Evolutionary conservation across 78 protist genomes (phyloP), one percentile per base, ranked within the genome.

Genomic region (Chrysochromulina parva): DNA sequence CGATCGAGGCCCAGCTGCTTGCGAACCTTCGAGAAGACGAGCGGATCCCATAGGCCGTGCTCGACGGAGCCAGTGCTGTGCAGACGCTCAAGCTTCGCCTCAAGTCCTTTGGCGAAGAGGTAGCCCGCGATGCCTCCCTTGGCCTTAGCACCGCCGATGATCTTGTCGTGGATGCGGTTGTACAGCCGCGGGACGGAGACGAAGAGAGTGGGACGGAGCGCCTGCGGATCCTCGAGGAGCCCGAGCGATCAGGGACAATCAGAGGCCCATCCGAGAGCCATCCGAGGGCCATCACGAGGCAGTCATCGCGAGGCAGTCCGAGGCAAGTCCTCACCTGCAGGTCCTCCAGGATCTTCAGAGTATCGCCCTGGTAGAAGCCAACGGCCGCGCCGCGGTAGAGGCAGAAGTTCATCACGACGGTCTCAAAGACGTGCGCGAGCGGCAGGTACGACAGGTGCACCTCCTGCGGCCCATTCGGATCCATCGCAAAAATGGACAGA

Each of bases 351-450:
- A 95, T 28, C 60, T 24, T 13, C 24, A 54, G 55, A 9, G 78
- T 24, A 58, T 92, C 86, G 6, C 94, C 94, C 54, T 58, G 50
- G 62, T 11, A 93, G 66, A 88, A 94, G 47, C 94, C 94, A 66
- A 95, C 47, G n/a, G 74, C 53, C 48, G 78, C 95, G 60, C 96
- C 95, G 84, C 26, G 19, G 57, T 1, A 48, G 38, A 74, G 22
- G 84, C 4, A 4, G 84, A 3, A 1, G 53, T 13, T 1, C 57
- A 50, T 7, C 19, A 74, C 38, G 7, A 88, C 80, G 48, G 96
- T 76, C 91, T 97, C 99, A n/a, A 97, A 91, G 48, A 97, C 87
- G 92, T 98, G 99, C 52, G 99, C 98, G 67, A 97, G 95, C 54
- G 99, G 99, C 47, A 98, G 92, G 92, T 96, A 98, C n/a, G 96